Percentiles rank a stretch among this genome's conserved stretches.
phyloP scores from a whole-genome alignment of 2,329 filamentous ascomycete genomes.

The Fusarium drepaniforme region DNA sequence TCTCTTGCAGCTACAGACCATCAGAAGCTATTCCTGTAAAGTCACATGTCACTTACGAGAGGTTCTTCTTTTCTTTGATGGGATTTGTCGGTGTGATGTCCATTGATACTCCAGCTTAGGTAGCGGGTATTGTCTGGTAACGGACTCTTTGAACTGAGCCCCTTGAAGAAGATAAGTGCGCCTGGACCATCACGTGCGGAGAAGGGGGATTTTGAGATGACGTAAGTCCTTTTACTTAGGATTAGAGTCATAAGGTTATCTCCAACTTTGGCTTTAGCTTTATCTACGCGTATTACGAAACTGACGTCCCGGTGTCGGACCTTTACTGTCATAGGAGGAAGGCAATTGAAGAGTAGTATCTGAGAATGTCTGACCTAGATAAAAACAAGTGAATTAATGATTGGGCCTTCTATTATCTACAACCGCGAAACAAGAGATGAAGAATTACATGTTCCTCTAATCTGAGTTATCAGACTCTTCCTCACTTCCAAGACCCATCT shows the following conservation, averaged over 20 bases:
- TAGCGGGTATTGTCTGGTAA: background rate
- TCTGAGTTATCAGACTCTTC: background rate
- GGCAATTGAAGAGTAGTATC: background rate
- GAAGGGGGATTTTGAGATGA: background rate
- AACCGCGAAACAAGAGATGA: background rate
- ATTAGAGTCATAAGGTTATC: background rate
- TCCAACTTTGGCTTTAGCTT: background rate
- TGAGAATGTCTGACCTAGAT: no score
- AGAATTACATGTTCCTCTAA: background rate
- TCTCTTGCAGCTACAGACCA: constrained; percentile 10
- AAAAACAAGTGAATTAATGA: background rate
- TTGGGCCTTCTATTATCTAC: background rate
- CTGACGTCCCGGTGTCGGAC: background rate
- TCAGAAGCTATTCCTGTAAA: background rate
- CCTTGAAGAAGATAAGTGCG: background rate
- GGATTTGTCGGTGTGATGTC: background rate
- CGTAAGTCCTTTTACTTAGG: background rate
- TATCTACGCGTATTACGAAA: background rate
- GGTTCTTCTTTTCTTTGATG: background rate
- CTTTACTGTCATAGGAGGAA: background rate
- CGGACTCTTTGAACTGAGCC: background rate
- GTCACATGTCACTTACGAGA: background rate
- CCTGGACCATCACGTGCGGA: background rate
- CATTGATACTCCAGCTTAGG: background rate
- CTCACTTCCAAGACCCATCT: background rate